Percentiles rank a stretch among this genome's conserved stretches.
Conservation (phyloP, 108 stramenopile genomes). For the Stephanodiscus minutulus region DNA sequence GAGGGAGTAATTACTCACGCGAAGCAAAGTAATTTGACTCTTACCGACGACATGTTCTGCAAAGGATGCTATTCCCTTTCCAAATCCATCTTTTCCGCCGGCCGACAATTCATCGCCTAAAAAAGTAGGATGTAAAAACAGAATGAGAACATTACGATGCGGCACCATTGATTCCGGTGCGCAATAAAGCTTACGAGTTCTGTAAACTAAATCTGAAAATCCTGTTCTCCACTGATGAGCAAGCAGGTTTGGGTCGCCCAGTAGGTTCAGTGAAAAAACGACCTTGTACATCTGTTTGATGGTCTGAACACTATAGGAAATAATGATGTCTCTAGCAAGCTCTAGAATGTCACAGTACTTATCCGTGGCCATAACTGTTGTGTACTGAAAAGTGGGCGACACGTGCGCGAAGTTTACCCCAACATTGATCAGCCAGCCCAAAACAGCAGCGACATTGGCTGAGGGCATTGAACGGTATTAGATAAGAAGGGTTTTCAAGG, state of each 20-base stretch:
- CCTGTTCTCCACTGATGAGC: slow-evolving; percentile 45
- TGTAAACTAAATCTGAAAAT: slow-evolving; percentile 28
- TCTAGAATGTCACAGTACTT: slow-evolving; percentile 47
- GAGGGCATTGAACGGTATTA: not conserved
- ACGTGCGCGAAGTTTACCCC: slow-evolving; percentile 55
- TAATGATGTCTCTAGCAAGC: slow-evolving; percentile 23
- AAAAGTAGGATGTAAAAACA: not conserved
- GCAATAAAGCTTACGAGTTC: slow-evolving; percentile 23
- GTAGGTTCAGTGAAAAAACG: slow-evolving; percentile 42
- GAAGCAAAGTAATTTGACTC: too few species aligned
- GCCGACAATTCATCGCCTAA: slow-evolving; percentile 31
- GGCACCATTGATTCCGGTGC: not conserved
- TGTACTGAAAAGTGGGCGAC: slow-evolving; percentile 47
- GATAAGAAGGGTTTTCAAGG: not conserved
- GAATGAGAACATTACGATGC: not conserved
- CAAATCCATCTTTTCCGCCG: slow-evolving; percentile 45
- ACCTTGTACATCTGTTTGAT: slow-evolving; percentile 46
- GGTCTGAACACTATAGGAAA: slow-evolving; percentile 28
- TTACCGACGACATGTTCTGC: slow-evolving; percentile 37
- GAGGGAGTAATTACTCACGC: too few species aligned
- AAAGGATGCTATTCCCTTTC: slow-evolving; percentile 38
- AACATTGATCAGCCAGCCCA: slow-evolving; percentile 49
- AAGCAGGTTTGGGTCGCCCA: slow-evolving; percentile 47
- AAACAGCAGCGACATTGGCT: slow-evolving; percentile 31
- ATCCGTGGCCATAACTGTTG: slow-evolving; percentile 21